These are phyloP conservation scores for Hirsutella minnesotensis DNA, from an alignment of 2,329 filamentous ascomycete genomes.

Conservation along the genomic window DNA sequence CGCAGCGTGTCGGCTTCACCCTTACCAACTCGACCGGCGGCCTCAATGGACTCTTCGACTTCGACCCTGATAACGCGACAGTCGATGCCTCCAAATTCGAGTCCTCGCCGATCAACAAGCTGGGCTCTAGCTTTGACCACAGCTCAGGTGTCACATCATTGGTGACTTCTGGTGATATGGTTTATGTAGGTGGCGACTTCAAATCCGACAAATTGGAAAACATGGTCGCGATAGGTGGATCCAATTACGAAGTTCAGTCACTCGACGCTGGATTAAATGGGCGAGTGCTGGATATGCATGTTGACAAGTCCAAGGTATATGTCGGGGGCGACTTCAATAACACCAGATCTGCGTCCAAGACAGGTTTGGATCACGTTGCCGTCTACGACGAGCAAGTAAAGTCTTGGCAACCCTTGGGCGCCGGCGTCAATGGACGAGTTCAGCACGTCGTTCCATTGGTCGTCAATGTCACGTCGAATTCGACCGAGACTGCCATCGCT, in stretches of 20 bases:
- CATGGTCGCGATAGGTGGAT: conserved; percentile 57
- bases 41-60: conserved; percentile 85
- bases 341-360: conserved; percentile 47
- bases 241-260: conserved; percentile 48
- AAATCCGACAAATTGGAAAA: conserved; percentile 56
- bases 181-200: conserved; percentile 80
- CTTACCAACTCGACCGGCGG: conserved; percentile 64
- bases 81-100: conserved; percentile 52
- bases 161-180: conserved; percentile 48
- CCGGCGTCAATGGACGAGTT: conserved; percentile 74
- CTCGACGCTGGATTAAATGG: conserved; percentile 68
- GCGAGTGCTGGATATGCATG: conserved; percentile 59
- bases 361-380: conserved; percentile 65
- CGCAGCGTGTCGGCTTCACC: conserved; percentile 72
- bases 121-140: conserved; percentile 56
- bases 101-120: conserved; percentile 62
- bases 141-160: conserved; percentile 61
- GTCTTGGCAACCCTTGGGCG: conserved; percentile 68
- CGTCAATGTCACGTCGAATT: conserved; percentile 62
- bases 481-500: conserved; percentile 61
- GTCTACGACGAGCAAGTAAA: conserved; percentile 59
- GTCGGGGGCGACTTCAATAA: conserved; percentile 78
- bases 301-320: conserved; percentile 57
- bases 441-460: conserved; percentile 61
- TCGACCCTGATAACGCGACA: conserved; percentile 46